phyloP scores from a whole-genome alignment of 2,329 filamentous ascomycete species.

The Sarocladium kiliense region DNA sequence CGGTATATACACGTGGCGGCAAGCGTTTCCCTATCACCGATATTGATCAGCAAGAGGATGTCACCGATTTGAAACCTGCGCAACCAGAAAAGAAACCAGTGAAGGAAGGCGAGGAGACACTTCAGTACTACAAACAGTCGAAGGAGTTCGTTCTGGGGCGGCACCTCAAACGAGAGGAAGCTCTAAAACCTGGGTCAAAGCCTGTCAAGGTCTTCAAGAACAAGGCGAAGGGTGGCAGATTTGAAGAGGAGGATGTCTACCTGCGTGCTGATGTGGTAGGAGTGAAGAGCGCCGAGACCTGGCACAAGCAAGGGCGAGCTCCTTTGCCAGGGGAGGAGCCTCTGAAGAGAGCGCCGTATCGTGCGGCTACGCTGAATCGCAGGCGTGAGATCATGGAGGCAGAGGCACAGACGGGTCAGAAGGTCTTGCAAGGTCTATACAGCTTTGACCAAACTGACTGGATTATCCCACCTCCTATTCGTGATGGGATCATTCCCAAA shows the following conservation, averaged over 20 bases:
- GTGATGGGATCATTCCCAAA: conserved; percentile 82
- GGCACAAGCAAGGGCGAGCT: conserved; percentile 92
- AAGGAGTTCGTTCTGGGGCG: conserved; percentile 79
- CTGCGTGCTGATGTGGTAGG: conserved; percentile 71
- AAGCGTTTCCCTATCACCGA: conserved; percentile 54
- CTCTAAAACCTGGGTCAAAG: conserved; percentile 62
- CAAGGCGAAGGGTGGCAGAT: conserved; percentile 67
- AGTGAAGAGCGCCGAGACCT: conserved; percentile 90
- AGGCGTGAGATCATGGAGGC: conserved; percentile 86
- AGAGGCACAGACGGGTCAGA: conserved; percentile 72
- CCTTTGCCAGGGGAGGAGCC: conserved; percentile 66
- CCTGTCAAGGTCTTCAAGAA: conserved; percentile 71
- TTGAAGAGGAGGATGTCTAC: conserved; percentile 76
- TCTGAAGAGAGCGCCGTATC: conserved; percentile 81
- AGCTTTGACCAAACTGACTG: conserved; percentile 83
- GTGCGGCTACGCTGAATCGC: conserved; percentile 82
- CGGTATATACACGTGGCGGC: conserved; percentile 56
- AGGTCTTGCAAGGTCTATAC: conserved; percentile 82
- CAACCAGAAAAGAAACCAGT: conserved; percentile 68
- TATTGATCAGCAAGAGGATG: conserved; percentile 74
- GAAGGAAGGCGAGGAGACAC: conserved; percentile 71
- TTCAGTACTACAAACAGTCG: conserved; percentile 85
- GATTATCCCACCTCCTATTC: conserved; percentile 86
- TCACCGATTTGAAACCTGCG: conserved; percentile 67
- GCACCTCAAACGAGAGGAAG: conserved; percentile 89